Base-by-base conservation (phyloP, 83 land plant genomes). In the Isoetes engelmannii region DNA sequence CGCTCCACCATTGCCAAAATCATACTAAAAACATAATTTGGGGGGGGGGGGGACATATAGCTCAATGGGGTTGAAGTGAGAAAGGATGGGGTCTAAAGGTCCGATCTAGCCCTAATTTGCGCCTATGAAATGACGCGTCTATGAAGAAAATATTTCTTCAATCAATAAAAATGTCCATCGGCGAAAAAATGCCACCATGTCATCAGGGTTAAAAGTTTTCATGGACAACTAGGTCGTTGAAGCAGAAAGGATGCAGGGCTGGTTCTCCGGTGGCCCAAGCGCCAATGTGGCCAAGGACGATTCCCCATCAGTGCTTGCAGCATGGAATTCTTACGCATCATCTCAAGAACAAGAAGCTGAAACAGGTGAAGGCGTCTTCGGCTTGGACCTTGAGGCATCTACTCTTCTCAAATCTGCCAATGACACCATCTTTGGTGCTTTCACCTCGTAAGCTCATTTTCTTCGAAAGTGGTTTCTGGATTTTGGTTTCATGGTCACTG, bases 251-350 rank as follows among this genome's bases (percentile, higher is more conserved):
- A 81, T 84, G 67, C 91, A 89, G 64, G 77, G 79, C 0, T 89
- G 90, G 93, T 89, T 89, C 61, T 45, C 69, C 12, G 83, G 76
- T 7, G 80, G 84, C 13, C 81, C 75, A 17, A 75, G 87, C 73
- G 50, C 62, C 74, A 18, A 50, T 60, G 74, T 67, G 8, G 44
- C 4, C 9, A 63, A 8, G 61, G 74, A 68, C 73, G 47, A 66
- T 8, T 56, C 86, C 17, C 70, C 92, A 8, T 87, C 92, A 8
- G 81, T 90, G 41, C 78, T 93, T 42, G 81, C 96, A 9, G 89
- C 88, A 6, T 93, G 98, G 98, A 87, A 87, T 72, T 83, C 89
- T 1, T 93, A 93, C 68, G 89, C 96, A 0, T 72, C 86, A 0
- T 60, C 86, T 44, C 55, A 74, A 51, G 69, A 75, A 42, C 71